Evolutionary conservation across 257 asterid species (phyloP), one percentile per base, ranked within the genome.

Genomic region (Vinca minor): DNA sequence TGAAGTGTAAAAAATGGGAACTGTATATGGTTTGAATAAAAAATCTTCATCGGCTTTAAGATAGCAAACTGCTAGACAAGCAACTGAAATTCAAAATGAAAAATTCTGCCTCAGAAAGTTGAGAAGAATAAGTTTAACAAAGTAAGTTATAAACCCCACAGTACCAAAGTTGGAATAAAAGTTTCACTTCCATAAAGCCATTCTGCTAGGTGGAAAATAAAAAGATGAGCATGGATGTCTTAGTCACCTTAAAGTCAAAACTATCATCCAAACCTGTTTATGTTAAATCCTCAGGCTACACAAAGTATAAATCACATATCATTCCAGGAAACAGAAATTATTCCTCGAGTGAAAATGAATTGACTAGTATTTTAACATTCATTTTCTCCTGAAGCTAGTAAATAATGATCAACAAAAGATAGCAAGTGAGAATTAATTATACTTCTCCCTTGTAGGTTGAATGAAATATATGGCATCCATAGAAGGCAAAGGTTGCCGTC

Each of bases 391-490:
- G 44, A 68, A 71, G 15, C 49, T 46, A 52, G 38, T 59, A 59
- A 65, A 26, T 23, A 48, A 47, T 20, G 42, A 64, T 62, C 28
- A 57, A 61, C 25, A 31, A 58, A 68, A 64, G 34, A 55, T 61
- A 28, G 63, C 26, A 25, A 54, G 50, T 8, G 58, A 75, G 71
- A 69, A 42, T 70, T 62, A 75, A 60, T 67, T 64, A 64, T 87
- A 89, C 99, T 87, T 93, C 79, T 89, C 97, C 78, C 89, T 89
- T 42, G 91, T 77, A 59, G 99, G 99, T 74, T 89, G 97, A 62
- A 93, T 81, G 83, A 84, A 93, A 73, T 93, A 93, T 77, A 93
- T 72, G 59, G 88, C 97, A 76, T 89, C 99, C 97, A 89, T 74
- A 64, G 96, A 81, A 17, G 99, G 99, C 81, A 93, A 76, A 69